These are phyloP conservation scores for Tulasnella sp. DNA, from an alignment of 768 basidiomycete genomes.

Conservation along the genomic window DNA sequence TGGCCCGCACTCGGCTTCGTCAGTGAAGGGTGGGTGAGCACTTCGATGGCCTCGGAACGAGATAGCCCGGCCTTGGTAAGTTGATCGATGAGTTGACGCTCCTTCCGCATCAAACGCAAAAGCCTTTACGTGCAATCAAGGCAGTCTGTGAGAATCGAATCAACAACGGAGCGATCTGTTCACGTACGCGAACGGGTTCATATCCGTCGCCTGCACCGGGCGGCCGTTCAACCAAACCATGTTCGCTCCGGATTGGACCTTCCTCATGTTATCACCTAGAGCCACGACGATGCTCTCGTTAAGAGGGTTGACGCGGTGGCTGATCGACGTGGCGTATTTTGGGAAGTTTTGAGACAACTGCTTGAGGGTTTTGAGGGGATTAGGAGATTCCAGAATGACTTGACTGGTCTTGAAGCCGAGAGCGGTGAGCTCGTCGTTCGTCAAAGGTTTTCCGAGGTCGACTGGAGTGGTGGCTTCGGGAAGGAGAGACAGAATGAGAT, in stretches of 20 bases:
- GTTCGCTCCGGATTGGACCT: constrained; percentile 52
- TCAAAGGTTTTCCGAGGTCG: constrained; percentile 44
- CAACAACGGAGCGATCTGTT: background rate
- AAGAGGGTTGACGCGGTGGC: constrained; percentile 57
- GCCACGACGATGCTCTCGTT: constrained; percentile 53
- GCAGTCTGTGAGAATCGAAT: background rate
- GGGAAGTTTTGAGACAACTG: constrained; percentile 86
- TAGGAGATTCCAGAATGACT: constrained; percentile 60
- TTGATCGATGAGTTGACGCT: constrained; percentile 58
- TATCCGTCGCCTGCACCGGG: constrained; percentile 54
- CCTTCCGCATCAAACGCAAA: constrained; percentile 66
- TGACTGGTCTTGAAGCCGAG: constrained; percentile 73
- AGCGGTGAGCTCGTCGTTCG: constrained; percentile 54
- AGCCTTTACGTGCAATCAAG: constrained; percentile 44
- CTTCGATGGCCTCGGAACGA: constrained; percentile 60
- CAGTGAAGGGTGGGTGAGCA: constrained; percentile 66
- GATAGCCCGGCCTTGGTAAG: constrained; percentile 62
- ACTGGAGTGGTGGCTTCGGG: constrained; percentile 12
- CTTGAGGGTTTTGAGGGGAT: constrained; percentile 55
- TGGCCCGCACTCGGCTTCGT: constrained; percentile 48
- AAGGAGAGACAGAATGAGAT: constrained; percentile 39
- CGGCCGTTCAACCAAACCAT: constrained; percentile 81
- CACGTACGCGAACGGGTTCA: constrained; percentile 63
- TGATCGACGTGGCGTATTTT: constrained; percentile 69
- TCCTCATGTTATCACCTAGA: constrained; percentile 54